Conservation (phyloP, 306 rosid genomes). For the Inga leiocalycina region DNA sequence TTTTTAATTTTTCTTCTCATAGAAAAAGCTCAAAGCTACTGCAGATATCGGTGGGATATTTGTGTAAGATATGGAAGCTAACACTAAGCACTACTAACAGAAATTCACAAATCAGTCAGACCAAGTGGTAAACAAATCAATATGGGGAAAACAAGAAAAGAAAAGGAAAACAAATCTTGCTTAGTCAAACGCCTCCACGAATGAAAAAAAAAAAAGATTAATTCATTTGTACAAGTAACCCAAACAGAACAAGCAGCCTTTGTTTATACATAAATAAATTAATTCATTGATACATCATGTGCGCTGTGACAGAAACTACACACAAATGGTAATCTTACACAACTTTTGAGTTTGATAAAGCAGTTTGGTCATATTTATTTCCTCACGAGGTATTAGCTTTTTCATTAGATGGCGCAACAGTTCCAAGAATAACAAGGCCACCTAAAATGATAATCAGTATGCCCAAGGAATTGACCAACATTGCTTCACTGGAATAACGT, state of each 20-base stretch:
- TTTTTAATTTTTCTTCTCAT: not conserved
- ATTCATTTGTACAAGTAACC: not conserved
- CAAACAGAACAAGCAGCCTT: slow-evolving; percentile 24
- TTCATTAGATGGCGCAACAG: slow-evolving; percentile 41
- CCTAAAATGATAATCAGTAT: slow-evolving; percentile 71
- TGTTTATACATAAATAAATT: slow-evolving; percentile 21
- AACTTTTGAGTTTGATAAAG: not conserved
- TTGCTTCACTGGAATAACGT: slow-evolving; percentile 72
- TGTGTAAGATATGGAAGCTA: not conserved
- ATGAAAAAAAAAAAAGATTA: not conserved
- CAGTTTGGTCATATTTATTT: slow-evolving; percentile 21
- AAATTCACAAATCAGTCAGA: not conserved
- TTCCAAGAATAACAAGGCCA: slow-evolving; percentile 70
- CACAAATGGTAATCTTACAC: not conserved
- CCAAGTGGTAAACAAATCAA: not conserved
- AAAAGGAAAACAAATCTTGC: not conserved
- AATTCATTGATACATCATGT: not conserved
- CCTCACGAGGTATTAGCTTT: slow-evolving; percentile 40
- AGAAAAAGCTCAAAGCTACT: not conserved
- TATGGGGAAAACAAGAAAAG: too few relatives aligned
- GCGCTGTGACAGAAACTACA: slow-evolving; percentile 13
- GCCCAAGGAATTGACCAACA: slow-evolving; percentile 79
- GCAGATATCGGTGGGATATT: not conserved
- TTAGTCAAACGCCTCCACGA: not conserved
- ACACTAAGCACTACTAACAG: not conserved